These are phyloP conservation scores for Candolleomyces aberdarensis DNA, from an alignment of 768 basidiomycete genomes.

Conservation along the genomic window DNA sequence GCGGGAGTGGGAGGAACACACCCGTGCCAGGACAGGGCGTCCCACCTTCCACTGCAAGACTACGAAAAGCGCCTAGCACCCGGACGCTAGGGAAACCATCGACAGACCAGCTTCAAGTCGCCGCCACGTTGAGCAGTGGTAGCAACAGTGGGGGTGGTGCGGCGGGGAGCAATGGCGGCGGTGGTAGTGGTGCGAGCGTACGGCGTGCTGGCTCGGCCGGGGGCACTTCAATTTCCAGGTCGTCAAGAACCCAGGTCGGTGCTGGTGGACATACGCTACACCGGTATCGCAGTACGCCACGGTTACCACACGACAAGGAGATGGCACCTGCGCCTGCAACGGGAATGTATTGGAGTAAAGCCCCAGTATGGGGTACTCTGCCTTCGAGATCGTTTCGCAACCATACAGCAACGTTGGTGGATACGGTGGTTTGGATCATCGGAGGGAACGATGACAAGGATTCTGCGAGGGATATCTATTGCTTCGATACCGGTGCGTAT, in stretches of 20 bases:
- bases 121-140: background rate
- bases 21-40: background rate
- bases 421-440: conserved; percentile 81
- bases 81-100: conserved; percentile 6
- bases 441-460: conserved; percentile 86
- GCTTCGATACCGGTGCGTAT: conserved; percentile 74
- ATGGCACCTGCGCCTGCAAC: conserved; percentile 64
- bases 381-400: conserved; percentile 73
- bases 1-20: background rate
- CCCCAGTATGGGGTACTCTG: conserved; percentile 70
- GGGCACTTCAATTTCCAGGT: background rate
- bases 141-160: background rate
- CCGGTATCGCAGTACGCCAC: conserved; percentile 38
- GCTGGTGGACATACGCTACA: background rate
- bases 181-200: background rate
- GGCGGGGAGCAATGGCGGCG: background rate
- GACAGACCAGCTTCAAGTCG: conserved; percentile 5
- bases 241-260: background rate
- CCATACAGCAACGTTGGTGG: conserved; percentile 82
- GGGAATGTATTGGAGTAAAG: conserved; percentile 82
- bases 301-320: conserved; percentile 59
- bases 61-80: conserved; percentile 4
- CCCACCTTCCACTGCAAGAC: background rate
- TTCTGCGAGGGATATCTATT: conserved; percentile 73
- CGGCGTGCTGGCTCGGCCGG: background rate